Base-by-base conservation (phyloP, 176 grass and related monocot genomes). In the Secale cereale region DNA sequence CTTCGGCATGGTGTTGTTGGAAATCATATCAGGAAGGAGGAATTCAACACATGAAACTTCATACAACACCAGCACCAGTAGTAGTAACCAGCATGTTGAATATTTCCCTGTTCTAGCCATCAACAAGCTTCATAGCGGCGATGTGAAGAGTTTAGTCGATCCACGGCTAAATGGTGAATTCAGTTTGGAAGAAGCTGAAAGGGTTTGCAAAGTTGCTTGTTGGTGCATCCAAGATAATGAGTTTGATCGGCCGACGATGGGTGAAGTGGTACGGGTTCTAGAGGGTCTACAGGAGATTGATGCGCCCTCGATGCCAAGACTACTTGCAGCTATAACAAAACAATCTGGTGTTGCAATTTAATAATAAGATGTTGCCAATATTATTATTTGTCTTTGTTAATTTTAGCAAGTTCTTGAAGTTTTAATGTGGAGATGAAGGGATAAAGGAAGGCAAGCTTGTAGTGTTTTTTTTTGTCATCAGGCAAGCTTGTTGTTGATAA, bases 151-250 rank as follows among this genome's bases (percentile, higher is more conserved):
- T 74, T 74, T 74, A 7, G 70, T 74, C 23, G 70, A 74, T 74
- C 70, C 70, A 28, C 23, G 43, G 14, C 17, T 74, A 74, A 41
- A 48, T 5, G 4, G 70, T 10, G 7, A 74, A 25, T 74, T 48
- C 10, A 48, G 8, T 74, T 19, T 48, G 23, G 41, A 74, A 48
- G 25, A 74, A 3, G 70, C 0, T 1, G 70, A 74, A 74, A 46
- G 70, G 7, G 41, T 74, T 76, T 77, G 74, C 74, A 77, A 77
- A 77, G 50, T 77, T 56, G 74, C 74, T 35, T 77, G 74, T 25
- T 77, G 74, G 74, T 77, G 74, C 74, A 77, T 77, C 30, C 74
- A 77, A 77, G 74, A 77, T 59, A 77, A 7, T 35, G 74, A 77
- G 50, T 57, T 59, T 77, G 50, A 77, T 77, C 74, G 74, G 10